Evolutionary conservation across 108 stramenopile genomes (phyloP), one percentile per base, ranked within the genome.

Genomic region (Aurantiochytrium sp.): DNA sequence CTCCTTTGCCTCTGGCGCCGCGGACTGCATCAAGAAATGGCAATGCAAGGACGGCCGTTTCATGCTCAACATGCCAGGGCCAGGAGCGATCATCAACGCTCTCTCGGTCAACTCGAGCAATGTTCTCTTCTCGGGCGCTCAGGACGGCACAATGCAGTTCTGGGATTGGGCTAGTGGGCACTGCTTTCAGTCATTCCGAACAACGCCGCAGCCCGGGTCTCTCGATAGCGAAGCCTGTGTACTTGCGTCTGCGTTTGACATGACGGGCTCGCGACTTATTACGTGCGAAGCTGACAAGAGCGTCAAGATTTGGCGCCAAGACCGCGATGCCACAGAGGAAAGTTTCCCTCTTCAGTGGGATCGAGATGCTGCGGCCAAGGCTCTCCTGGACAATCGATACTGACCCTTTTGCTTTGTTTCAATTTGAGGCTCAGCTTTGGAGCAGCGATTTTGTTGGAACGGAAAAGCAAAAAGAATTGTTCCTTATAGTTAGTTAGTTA

Each of bases 201-300:
- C 97, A 19, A 93, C 96, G 51, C 98, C 97, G 19, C 99, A 99
- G 92, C 98, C 99, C 21, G 99, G 99, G 14, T 96, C 96, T 23
- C 94, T 99, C 87, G 98, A 99, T 87, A 96, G 97, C 25, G 99
- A 99, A 90, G 97, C 98, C 87, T 97, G 97, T 49, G 96, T 99
- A 64, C 97, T 96, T 89, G 96, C 96, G 18, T 89, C 94, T 4
- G 91, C 94, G 25, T 99, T 99, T 91, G 99, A 99, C 93, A 91
- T 95, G n/a, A 97, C 98, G 6, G 99, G 99, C 12, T 97, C 97
- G 29, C 94, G 99, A 21, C 92, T 99, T 19, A 94, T 99, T 59
- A 98, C 98, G 21, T 96, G 98, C 58, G 99, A 99, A 91, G 98
- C 98, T 4, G 99, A 99, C 92, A 99, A 99, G 93, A 96, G 97